Evolutionary conservation across 441 rosid genomes (phyloP).

Genomic region (Adansonia gregorii): DNA sequence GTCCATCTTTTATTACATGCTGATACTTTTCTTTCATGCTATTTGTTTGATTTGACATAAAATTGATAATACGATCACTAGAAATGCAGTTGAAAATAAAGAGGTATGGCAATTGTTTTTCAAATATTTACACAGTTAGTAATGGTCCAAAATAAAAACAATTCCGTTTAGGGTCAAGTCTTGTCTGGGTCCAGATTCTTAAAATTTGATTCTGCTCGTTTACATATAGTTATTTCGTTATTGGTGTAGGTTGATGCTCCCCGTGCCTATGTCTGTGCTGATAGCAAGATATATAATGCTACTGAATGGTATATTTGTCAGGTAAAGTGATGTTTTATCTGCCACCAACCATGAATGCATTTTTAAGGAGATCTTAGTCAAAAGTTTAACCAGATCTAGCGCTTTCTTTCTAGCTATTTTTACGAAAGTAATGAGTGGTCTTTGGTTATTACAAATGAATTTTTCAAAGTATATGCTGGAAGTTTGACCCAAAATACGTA

Average conservation of each 20-base stretch:
- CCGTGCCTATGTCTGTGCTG: constrained; percentile 81
- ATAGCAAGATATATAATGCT: constrained; percentile 86
- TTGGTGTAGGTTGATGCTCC: constrained; percentile 76
- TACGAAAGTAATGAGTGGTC: background rate
- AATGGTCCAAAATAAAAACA: background rate
- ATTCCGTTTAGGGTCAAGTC: constrained; percentile 10
- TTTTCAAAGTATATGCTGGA: background rate
- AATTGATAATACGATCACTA: background rate
- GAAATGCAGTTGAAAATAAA: constrained; percentile 15
- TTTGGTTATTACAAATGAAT: constrained; percentile 6
- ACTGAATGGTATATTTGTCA: constrained; percentile 96
- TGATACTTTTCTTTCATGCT: background rate
- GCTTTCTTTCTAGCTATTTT: background rate
- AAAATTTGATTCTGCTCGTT: background rate
- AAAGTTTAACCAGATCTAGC: background rate
- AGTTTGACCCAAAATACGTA: constrained; percentile 4
- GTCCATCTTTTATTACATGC: background rate
- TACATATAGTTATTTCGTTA: constrained; percentile 28
- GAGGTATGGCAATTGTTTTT: background rate
- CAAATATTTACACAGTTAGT: constrained; percentile 6
- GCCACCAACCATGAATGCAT: background rate
- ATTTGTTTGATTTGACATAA: background rate
- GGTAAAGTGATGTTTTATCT: constrained; percentile 49
- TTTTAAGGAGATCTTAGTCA: background rate
- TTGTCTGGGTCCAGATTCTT: background rate